Evolutionary conservation across 2,329 filamentous ascomycete species (phyloP), one percentile per base, ranked within the genome.

Genomic region (Pseudogymnoascus sp.): DNA sequence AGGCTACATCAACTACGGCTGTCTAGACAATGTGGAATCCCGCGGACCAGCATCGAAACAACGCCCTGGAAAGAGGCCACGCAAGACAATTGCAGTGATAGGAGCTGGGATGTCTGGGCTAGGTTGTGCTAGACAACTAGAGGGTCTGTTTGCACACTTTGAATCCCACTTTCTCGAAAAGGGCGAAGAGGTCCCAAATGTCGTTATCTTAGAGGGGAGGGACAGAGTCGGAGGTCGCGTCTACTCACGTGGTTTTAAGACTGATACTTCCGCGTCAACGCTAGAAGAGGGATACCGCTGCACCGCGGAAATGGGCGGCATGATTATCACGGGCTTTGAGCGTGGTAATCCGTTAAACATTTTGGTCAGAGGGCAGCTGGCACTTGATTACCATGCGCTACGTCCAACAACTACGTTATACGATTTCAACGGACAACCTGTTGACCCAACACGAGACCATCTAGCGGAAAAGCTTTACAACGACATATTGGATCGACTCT

Each of bases 271-370:
- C 85, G 72, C 76, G 80, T 72, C 69, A 79, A 67, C 72, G 79
- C 75, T 74, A 8, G 64, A 84, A 81, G 73, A 83, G 76, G 81
- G 79, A 7, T 82, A 80, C 65, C 79, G 85, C 60, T 89, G 88
- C 71, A 97, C 92, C 19, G 94, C 91, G 33, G 94, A 99, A 74
- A 95, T 97, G 87, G 94, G 94, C 28, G 94, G 93, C 62, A 96
- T 99, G 81, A 97, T 99, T 64, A 92, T 99, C 65, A 97, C 95
- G 35, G 94, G 94, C 0, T 99, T 97, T 72, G 92, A 97, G 67
- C 85, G 91, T 67, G 95, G 95, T 16, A 99, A 99, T 69, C 94
- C 94, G 4, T 78, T 99, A 68, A 95, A 97, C 72, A 85, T 92
- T 58, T 85, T 99, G 64, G 87, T 99, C 62, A 87, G 94, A 67